These are phyloP conservation scores for Cylindrotheca fusiformis DNA, from an alignment of 108 stramenopile genomes.

Conservation along the genomic window DNA sequence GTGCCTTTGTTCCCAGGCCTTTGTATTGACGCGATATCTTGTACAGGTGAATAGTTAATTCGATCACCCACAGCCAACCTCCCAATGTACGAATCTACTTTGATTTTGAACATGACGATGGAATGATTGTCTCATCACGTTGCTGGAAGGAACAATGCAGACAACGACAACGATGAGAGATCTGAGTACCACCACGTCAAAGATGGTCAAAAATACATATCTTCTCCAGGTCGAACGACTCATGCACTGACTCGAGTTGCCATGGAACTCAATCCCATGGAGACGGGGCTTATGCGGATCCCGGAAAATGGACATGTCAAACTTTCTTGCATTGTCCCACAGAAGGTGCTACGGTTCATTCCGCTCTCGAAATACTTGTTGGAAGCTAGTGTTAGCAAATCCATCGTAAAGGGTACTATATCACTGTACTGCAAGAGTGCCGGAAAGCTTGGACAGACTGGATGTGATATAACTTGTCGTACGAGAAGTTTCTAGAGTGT, in stretches of 20 bases:
- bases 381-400: slow-evolving; percentile 14
- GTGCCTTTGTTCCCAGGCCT: slow-evolving; percentile 28
- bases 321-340: slow-evolving; percentile 13
- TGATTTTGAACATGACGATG: slow-evolving; percentile 20
- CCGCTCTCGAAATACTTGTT: slow-evolving; percentile 20
- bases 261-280: slow-evolving; percentile 5
- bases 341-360: slow-evolving; percentile 15
- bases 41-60: slow-evolving; percentile 24
- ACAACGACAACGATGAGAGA: background rate
- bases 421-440: slow-evolving; percentile 19
- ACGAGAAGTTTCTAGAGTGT: too few relatives aligned
- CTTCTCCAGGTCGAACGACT: slow-evolving; percentile 8
- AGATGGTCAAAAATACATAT: background rate
- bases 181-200: background rate
- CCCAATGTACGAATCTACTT: slow-evolving; percentile 29
- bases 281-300: background rate
- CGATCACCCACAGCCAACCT: slow-evolving; percentile 2
- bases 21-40: slow-evolving; percentile 14
- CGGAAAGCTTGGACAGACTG: slow-evolving; percentile 9
- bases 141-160: slow-evolving; percentile 7
- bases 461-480: too few relatives aligned
- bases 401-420: slow-evolving; percentile 23
- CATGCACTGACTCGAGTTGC: slow-evolving; percentile 22
- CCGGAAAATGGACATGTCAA: slow-evolving; percentile 21
- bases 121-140: slow-evolving; percentile 29